Conservation (phyloP, 306 rosid genomes). For the Cicer chorassanicum region DNA sequence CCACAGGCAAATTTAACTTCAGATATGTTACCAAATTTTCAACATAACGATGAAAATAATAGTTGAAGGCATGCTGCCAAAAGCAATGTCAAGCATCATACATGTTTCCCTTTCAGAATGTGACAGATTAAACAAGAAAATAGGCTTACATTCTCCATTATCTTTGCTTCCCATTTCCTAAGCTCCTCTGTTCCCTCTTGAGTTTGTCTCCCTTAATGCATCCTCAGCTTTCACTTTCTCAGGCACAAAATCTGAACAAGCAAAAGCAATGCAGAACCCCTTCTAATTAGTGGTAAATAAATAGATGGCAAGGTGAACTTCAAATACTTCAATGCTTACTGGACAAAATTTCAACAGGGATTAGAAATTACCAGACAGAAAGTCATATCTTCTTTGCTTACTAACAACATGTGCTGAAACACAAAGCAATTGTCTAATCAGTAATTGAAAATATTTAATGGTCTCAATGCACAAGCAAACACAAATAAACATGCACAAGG, state of each 20-base stretch:
- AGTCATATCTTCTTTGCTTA: constrained; percentile 76
- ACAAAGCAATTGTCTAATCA: constrained; percentile 32
- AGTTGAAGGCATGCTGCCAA: constrained; percentile 1
- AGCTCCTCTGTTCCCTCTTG: constrained; percentile 46
- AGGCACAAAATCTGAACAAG: constrained; percentile 77
- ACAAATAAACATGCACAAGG: constrained; percentile 29
- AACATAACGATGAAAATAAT: constrained; percentile 5
- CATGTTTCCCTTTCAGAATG: constrained; percentile 31
- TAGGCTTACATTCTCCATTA: constrained; percentile 34
- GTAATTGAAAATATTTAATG: constrained; percentile 32
- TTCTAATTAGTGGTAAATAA: constrained; percentile 11
- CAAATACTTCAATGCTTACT: constrained; percentile 23
- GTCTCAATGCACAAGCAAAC: constrained; percentile 26
- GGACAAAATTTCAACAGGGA: constrained; percentile 26
- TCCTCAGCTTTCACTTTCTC: constrained; percentile 76
- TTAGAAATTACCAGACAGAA: constrained; percentile 74
- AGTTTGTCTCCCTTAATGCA: constrained; percentile 72
- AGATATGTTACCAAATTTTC: constrained; percentile 8
- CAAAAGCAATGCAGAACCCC: constrained; percentile 27
- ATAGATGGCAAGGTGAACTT: constrained; percentile 32
- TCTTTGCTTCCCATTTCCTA: constrained; percentile 42
- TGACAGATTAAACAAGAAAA: constrained; percentile 36
- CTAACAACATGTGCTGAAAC: constrained; percentile 80
- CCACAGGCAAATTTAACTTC: constrained; percentile 2
- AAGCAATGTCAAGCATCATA: constrained; percentile 25